Evolutionary conservation across 2,329 filamentous ascomycete species (phyloP).

Genomic region (Cercospora sp.): DNA sequence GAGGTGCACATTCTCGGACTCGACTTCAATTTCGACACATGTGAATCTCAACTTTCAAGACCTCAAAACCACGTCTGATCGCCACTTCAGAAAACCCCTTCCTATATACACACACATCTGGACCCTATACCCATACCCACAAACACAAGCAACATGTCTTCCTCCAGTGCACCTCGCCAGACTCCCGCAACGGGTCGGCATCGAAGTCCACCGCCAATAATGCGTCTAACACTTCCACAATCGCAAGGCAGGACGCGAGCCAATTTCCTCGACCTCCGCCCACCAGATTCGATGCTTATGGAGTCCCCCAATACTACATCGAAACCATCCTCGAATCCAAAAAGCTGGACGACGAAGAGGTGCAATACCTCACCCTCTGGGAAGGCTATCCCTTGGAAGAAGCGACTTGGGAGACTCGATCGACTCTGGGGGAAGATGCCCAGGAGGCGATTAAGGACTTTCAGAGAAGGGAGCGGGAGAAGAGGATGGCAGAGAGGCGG

Average conservation of each 20-base stretch:
- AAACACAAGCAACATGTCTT: neutral
- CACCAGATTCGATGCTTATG: neutral
- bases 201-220: no score
- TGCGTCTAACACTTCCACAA: neutral
- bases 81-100: neutral
- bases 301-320: neutral
- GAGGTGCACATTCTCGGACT: neutral
- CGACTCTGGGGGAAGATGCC: neutral
- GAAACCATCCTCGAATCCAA: neutral
- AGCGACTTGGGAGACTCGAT: neutral
- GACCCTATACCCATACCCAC: neutral
- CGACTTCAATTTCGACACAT: neutral
- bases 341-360: neutral
- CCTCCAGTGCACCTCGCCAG: neutral
- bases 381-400: neutral
- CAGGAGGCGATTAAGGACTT: neutral
- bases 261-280: neutral
- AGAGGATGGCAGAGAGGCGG: neutral
- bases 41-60: neutral
- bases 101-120: neutral
- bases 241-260: neutral
- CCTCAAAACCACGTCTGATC: neutral
- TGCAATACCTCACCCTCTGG: neutral
- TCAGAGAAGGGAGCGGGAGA: neutral
- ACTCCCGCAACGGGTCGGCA: neutral